Conservation (phyloP, 345 rosid species). For the Arabidopsis thaliana region TAIR10.1 NC_003076.8:5054001-5054500, state of each 20-base stretch:
- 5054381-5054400: conserved; percentile 87
- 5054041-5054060: conserved; percentile 80
- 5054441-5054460: conserved; percentile 53
- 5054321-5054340: conserved; percentile 88
- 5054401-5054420: conserved; percentile 88
- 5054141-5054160: conserved; percentile 60
- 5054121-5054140: conserved; percentile 83
- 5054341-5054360: conserved; percentile 95
- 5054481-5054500: conserved; percentile 28
- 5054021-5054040: conserved; percentile 98
- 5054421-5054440: conserved; percentile 83
- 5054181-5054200: conserved; percentile 7
- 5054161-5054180: conserved; percentile 17
- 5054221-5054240: conserved; percentile 4
- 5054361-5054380: conserved; percentile 89
- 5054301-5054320: conserved; percentile 89
- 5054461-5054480: conserved; percentile 6
- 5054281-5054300: conserved; percentile 94
- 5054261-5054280: conserved; percentile 89
- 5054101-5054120: conserved; percentile 83
- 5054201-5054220: neutral
- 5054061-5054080: conserved; percentile 87
- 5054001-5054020: conserved; percentile 98
- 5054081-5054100: conserved; percentile 86
- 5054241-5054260: conserved; percentile 69